These are phyloP conservation scores for Barnettozyma californica DNA, from an alignment of 805 yeast species.

Conservation along the genomic window DNA sequence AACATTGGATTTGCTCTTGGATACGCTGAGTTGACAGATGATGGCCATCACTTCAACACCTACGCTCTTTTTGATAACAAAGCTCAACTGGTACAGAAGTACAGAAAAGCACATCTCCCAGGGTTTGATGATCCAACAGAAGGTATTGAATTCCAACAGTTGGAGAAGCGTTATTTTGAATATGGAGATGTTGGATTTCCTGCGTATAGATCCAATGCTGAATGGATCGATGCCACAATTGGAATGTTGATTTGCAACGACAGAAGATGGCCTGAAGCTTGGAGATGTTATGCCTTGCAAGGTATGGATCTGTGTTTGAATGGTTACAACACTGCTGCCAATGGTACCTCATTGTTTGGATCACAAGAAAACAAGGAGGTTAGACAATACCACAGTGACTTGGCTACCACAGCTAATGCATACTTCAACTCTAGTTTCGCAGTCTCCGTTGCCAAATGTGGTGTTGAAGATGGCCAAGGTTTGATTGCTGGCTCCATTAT, in stretches of 20 bases:
- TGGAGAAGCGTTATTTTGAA: slow-evolving; percentile 35
- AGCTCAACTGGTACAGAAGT: slow-evolving; percentile 28
- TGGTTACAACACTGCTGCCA: slow-evolving; percentile 34
- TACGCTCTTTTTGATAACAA: slow-evolving; percentile 29
- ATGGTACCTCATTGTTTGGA: slow-evolving; percentile 31
- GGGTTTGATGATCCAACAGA: slow-evolving; percentile 31
- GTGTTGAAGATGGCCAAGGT: slow-evolving; percentile 33
- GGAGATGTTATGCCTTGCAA: slow-evolving; percentile 35
- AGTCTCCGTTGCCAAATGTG: slow-evolving; percentile 32
- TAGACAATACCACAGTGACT: slow-evolving; percentile 30
- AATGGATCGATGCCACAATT: slow-evolving; percentile 32
- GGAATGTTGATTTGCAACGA: slow-evolving; percentile 37
- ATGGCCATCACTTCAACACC: slow-evolving; percentile 32
- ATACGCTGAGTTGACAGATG: slow-evolving; percentile 34
- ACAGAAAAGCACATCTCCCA: slow-evolving; percentile 35
- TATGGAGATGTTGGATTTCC: slow-evolving; percentile 34
- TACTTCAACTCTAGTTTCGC: slow-evolving; percentile 32
- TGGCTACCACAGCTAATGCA: slow-evolving; percentile 31
- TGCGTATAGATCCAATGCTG: slow-evolving; percentile 31
- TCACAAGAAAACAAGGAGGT: slow-evolving; percentile 27
- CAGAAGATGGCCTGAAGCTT: slow-evolving; percentile 39
- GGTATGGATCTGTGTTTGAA: slow-evolving; percentile 35
- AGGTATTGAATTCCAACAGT: slow-evolving; percentile 30
- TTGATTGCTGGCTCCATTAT: slow-evolving; percentile 33
- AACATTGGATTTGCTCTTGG: slow-evolving; percentile 32